A percentile compares a stretch with the other conserved stretches of the same genome.
phyloP scores from a whole-genome alignment of 1,284 basidiomycete species.

The Phaffia rhodozyma region DNA sequence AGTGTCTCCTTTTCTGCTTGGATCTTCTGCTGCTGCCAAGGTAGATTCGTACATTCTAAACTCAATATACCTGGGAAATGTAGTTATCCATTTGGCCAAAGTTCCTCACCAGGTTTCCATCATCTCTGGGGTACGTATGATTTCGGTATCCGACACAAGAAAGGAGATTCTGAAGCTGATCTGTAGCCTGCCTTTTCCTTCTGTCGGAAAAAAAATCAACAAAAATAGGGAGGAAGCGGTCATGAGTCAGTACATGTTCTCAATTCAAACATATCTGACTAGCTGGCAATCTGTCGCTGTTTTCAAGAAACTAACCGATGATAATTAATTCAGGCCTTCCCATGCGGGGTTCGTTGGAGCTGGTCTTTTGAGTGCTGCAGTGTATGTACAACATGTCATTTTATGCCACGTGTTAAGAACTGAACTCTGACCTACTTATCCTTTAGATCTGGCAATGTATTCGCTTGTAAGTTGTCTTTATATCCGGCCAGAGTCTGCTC shows the following conservation, averaged over 20 bases:
- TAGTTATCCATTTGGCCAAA: conserved; percentile 5
- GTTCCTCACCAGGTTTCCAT: conserved; percentile 12
- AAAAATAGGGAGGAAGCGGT: too few species aligned
- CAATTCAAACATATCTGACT: too few species aligned
- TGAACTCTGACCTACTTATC: too few species aligned
- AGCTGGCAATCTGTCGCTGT: too few species aligned
- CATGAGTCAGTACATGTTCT: too few species aligned
- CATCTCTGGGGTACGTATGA: conserved; percentile 12
- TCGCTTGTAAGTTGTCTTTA: conserved; percentile 43
- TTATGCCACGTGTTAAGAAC: too few species aligned
- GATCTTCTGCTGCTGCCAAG: too few species aligned
- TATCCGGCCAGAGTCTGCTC: too few species aligned
- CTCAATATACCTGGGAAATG: background rate
- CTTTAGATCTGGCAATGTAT: conserved; percentile 75
- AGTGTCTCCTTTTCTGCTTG: background rate
- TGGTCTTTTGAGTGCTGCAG: background rate
- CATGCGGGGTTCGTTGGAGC: conserved; percentile 61
- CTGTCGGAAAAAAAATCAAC: too few species aligned
- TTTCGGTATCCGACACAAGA: background rate
- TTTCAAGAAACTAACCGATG: too few species aligned
- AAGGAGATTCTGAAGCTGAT: background rate
- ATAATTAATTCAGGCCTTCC: background rate
- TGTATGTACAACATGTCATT: conserved; percentile 32
- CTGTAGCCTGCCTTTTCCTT: too few species aligned
- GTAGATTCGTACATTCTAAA: too few species aligned